Evolutionary conservation across 1,284 basidiomycete species (phyloP).

Genomic region (Vanrija sp.): DNA sequence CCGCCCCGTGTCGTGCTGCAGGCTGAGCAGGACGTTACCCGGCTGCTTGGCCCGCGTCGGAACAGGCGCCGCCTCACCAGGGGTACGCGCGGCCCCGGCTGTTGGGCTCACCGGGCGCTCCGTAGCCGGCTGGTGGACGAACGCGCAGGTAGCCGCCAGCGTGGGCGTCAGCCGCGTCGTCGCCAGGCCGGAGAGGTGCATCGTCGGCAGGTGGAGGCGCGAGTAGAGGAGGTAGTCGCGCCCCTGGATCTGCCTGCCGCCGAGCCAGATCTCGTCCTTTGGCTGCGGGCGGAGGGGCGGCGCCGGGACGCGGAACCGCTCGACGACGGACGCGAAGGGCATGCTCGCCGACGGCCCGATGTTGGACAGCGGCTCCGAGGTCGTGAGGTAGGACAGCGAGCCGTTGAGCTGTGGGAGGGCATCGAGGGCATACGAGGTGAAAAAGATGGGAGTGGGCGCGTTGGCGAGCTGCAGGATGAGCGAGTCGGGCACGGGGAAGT

Average conservation of each 20-base stretch:
- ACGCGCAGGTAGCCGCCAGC: conserved; percentile 48
- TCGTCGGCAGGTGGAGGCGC: conserved; percentile 81
- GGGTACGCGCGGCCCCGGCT: conserved; percentile 53
- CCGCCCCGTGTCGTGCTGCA: conserved; percentile 87
- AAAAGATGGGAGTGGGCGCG: conserved; percentile 82
- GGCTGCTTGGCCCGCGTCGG: conserved; percentile 30
- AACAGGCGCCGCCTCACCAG: background rate
- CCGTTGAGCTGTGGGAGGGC: conserved; percentile 86
- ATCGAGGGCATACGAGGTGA: conserved; percentile 84
- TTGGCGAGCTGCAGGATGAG: conserved; percentile 70
- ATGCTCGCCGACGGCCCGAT: conserved; percentile 62
- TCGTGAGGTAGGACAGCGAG: conserved; percentile 90
- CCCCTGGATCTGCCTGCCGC: conserved; percentile 69
- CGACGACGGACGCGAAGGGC: conserved; percentile 81
- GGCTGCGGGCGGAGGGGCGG: conserved; percentile 69
- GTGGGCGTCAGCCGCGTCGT: conserved; percentile 64
- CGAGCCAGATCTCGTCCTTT: conserved; percentile 72
- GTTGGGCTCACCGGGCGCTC: conserved; percentile 34
- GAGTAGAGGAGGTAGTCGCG: conserved; percentile 76
- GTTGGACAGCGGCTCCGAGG: conserved; percentile 65
- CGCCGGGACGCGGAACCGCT: conserved; percentile 74
- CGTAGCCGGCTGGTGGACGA: conserved; percentile 40
- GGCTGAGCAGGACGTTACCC: conserved; percentile 77
- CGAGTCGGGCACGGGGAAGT: conserved; percentile 42
- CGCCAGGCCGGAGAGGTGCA: conserved; percentile 83